These are phyloP conservation scores for Euclidium syriacum DNA, from an alignment of 345 rosid species.

Conservation along the genomic window DNA sequence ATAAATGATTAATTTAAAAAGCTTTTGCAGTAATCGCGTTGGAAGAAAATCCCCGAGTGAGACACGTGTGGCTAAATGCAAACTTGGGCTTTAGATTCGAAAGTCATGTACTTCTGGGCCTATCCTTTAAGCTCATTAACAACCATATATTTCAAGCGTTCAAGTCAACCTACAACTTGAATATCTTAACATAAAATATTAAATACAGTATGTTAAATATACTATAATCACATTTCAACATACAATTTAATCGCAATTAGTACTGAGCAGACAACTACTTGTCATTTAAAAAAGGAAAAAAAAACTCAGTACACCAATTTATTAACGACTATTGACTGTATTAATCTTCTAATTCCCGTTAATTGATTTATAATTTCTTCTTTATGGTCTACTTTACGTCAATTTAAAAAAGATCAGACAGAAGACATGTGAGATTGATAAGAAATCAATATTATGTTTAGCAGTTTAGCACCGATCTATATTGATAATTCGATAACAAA, in stretches of 20 bases:
- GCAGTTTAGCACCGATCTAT: neutral
- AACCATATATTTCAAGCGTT: neutral
- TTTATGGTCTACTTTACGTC: conserved; percentile 1
- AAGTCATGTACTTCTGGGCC: neutral
- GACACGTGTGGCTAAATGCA: neutral
- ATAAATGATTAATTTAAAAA: neutral
- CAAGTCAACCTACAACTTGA: conserved; percentile 19
- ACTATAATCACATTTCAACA: neutral
- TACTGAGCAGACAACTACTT: neutral
- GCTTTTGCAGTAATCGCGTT: neutral
- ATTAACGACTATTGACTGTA: neutral
- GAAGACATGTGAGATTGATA: neutral
- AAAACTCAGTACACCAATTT: neutral
- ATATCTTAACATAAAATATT: neutral
- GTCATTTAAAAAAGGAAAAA: neutral
- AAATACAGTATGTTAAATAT: neutral
- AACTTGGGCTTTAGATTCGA: neutral
- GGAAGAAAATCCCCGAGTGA: neutral
- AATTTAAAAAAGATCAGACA: neutral
- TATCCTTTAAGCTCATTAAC: neutral
- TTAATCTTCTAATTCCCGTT: neutral
- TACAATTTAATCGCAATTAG: neutral
- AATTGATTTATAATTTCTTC: neutral
- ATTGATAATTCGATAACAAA: conserved; percentile 6
- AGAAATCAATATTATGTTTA: too few relatives aligned